Conservation (phyloP, 108 stramenopile genomes). For the Poteriospumella lacustris region DNA sequence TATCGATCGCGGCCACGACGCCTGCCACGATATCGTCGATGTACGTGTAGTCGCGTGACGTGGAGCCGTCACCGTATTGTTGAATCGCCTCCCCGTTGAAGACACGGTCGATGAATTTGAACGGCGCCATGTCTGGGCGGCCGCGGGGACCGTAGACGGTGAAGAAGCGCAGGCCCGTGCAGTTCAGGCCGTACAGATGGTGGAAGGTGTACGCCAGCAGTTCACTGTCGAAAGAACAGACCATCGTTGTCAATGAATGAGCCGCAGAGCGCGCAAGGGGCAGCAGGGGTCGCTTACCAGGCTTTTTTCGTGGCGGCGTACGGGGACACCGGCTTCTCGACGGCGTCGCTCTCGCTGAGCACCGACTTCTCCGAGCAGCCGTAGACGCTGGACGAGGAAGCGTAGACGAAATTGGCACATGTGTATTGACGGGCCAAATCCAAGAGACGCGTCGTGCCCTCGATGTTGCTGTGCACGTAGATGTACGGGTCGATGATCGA, state of each 20-base stretch:
- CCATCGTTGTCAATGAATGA: too few relatives aligned
- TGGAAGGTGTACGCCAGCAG: slow-evolving; percentile 65
- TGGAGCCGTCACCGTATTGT: slow-evolving; percentile 80
- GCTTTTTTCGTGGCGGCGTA: slow-evolving; percentile 68
- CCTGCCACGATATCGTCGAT: slow-evolving; percentile 85
- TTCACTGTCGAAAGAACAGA: too few relatives aligned
- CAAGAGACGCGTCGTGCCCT: slow-evolving; percentile 5
- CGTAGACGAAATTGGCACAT: not conserved
- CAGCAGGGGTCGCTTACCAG: too few relatives aligned
- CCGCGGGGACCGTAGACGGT: slow-evolving; percentile 77
- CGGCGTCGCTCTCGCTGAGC: slow-evolving; percentile 58
- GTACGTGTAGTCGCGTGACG: slow-evolving; percentile 83
- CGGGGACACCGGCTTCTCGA: slow-evolving; percentile 61
- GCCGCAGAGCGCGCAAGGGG: too few relatives aligned
- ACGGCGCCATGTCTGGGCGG: slow-evolving; percentile 33
- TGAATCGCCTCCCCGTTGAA: slow-evolving; percentile 78
- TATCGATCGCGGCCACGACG: slow-evolving; percentile 82
- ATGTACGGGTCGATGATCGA: not conserved
- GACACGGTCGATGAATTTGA: slow-evolving; percentile 73
- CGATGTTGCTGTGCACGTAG: slow-evolving; percentile 18
- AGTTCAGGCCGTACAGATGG: slow-evolving; percentile 63
- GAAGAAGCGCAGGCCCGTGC: slow-evolving; percentile 73
- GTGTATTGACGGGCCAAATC: not conserved
- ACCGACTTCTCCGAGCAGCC: slow-evolving; percentile 14
- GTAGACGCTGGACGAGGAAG: slow-evolving; percentile 21